Evolutionary conservation across 2,329 filamentous ascomycete genomes (phyloP), one percentile per base, ranked within the genome.

Genomic region (Cladobotryum mycophilum): DNA sequence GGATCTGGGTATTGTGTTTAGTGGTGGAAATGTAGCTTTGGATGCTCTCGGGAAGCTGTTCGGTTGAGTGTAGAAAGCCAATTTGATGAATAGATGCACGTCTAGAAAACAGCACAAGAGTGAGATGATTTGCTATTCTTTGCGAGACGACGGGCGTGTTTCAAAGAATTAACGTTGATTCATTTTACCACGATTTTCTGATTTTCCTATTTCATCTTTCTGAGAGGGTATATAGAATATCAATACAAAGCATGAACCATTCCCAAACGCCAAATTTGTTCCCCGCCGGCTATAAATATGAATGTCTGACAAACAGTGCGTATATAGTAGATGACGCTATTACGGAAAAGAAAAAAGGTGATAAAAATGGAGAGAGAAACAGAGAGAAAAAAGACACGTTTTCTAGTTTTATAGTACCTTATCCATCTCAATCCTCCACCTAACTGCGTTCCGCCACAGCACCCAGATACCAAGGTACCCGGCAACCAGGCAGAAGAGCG

Each of bases 401-500:
- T 45, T 41, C 9, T 45, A 60, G 14, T 63, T 51, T n/a, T 61
- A 60, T 54, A 76, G 56, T 44, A 67, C 67, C 58, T 66, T 65
- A 57, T 87, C 80, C 81, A 89, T 86, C 30, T 67, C 65, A 46
- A 70, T 70, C 59, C 86, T 77, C 86, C 86, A 89, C 58, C 70
- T 72, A 15, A 75, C 70, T 1, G 81, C 81, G 59, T 78, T 84
- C 55, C 70, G 76, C 59, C 74, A 74, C 69, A 91, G 76, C 0
- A 78, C 65, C 67, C 76, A 82, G 18, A 91, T 78, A 14, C 80
- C 75, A 5, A 68, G 61, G 42, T 76, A 78, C 5, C 82, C 79
- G 55, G 76, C 78, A 0, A 80, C 61, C 61, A 86, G 73, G 20
- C 78, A 74, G 47, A 85, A 68, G 38, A 81, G 53, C 12, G 70